Conservation (phyloP, 192 early-diverging fungal genomes). For the Ambispora gerdemannii region DNA sequence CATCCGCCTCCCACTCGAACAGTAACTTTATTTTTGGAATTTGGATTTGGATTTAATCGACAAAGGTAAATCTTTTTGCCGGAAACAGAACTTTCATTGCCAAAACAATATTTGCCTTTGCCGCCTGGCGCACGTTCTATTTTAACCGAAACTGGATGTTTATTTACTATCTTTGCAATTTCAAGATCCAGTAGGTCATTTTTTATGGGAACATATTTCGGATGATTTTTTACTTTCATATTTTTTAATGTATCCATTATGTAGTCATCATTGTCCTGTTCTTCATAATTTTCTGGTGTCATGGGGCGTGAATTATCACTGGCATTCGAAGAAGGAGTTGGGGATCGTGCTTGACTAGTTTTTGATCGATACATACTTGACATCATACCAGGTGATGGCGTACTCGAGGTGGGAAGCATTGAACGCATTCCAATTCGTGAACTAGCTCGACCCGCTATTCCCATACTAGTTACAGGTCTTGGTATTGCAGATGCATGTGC, state of each 20-base stretch:
- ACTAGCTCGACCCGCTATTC: neutral
- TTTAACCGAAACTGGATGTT: constrained; percentile 48
- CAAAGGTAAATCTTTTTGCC: constrained; percentile 48
- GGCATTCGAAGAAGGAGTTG: constrained; percentile 22
- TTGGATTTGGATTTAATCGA: constrained; percentile 41
- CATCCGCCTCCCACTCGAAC: constrained; percentile 62
- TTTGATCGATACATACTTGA: neutral
- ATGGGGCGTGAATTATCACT: constrained; percentile 8
- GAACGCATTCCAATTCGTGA: constrained; percentile 24
- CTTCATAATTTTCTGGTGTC: constrained; percentile 12
- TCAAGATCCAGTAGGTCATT: constrained; percentile 53
- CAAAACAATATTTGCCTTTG: constrained; percentile 45
- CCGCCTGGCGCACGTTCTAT: constrained; percentile 40
- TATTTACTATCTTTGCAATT: constrained; percentile 52
- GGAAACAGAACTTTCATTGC: constrained; percentile 43
- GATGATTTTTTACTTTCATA: constrained; percentile 35
- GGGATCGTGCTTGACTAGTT: neutral
- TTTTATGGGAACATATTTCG: constrained; percentile 39
- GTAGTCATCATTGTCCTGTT: constrained; percentile 35
- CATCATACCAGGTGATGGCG: constrained; percentile 20
- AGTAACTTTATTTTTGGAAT: constrained; percentile 48
- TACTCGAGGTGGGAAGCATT: constrained; percentile 4
- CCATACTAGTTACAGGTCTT: constrained; percentile 32
- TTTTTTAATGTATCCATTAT: neutral
- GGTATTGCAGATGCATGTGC: constrained; percentile 12